phyloP scores from a whole-genome alignment of 352 stramenopile species.

The Globisporangium carolinianum region DNA sequence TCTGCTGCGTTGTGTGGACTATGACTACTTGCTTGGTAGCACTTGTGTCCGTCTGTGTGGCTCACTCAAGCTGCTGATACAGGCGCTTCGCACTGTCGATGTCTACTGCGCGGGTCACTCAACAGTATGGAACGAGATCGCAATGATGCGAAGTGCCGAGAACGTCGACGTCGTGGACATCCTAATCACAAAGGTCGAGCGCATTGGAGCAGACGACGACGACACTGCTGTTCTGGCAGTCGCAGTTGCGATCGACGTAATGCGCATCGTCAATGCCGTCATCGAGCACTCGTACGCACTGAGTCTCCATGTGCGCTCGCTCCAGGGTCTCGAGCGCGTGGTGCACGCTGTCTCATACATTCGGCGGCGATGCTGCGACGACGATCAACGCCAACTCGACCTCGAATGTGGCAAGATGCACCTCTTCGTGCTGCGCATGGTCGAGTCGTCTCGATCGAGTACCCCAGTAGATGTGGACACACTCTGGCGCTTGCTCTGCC shows the following conservation, averaged over 20 bases:
- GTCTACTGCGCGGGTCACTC: background rate
- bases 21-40: too few relatives aligned
- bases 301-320: background rate
- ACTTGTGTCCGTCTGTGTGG: too few relatives aligned
- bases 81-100: background rate
- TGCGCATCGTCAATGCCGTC: conserved; percentile 5
- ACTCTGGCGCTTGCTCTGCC: conserved; percentile 6
- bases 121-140: background rate
- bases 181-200: background rate
- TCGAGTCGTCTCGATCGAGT: background rate
- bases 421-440: background rate
- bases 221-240: background rate
- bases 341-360: background rate
- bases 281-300: conserved; percentile 5
- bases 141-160: background rate
- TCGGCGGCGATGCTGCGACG: background rate
- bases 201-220: background rate
- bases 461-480: background rate
- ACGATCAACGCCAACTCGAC: background rate
- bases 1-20: too few relatives aligned
- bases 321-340: conserved; percentile 4
- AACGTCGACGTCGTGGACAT: conserved; percentile 1
- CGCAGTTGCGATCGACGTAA: background rate
- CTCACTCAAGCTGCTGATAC: too few relatives aligned
- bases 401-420: conserved; percentile 3